phyloP scores from a whole-genome alignment of 179 eudicot genomes.

The Gypsophila paniculata region DNA sequence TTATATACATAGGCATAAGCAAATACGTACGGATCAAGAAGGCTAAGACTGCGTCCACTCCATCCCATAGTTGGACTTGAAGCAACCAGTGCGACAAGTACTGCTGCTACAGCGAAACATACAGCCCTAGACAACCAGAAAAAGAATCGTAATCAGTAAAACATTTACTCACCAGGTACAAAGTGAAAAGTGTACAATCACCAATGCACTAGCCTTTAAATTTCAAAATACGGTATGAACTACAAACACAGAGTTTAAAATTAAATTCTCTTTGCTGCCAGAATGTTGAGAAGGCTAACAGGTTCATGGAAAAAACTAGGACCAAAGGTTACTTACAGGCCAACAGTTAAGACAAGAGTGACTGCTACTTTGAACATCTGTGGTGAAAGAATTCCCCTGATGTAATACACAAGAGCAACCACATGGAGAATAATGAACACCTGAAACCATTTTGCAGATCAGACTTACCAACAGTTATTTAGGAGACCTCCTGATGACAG shows the following conservation, averaged over 20 bases:
- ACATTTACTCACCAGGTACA: not conserved
- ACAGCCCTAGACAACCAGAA: constrained; percentile 55
- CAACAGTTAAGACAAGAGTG: constrained; percentile 78
- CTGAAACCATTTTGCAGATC: constrained; percentile 40
- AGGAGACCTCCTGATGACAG: not conserved
- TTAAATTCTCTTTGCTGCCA: constrained; percentile 4
- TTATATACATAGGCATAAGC: not conserved
- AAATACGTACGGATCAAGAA: constrained; percentile 89
- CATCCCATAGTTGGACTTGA: constrained; percentile 98
- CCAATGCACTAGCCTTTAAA: not conserved
- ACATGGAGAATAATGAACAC: constrained; percentile 92
- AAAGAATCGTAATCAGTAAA: constrained; percentile 17
- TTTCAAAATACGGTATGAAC: not conserved
- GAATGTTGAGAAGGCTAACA: not conserved
- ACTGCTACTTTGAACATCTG: constrained; percentile 96
- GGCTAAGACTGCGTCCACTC: constrained; percentile 98
- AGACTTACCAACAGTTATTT: constrained; percentile 13
- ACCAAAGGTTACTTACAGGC: constrained; percentile 61
- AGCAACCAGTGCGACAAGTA: constrained; percentile 82
- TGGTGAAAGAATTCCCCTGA: constrained; percentile 85
- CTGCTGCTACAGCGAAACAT: constrained; percentile 70
- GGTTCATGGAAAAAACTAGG: not conserved
- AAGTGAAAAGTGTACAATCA: not conserved
- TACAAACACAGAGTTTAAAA: not conserved
- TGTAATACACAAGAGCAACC: constrained; percentile 87